A percentile compares a stretch with the other conserved stretches of the same genome.
Conservation (phyloP, 2,329 filamentous ascomycete species). For the Microcyclospora tardicrescens region DNA sequence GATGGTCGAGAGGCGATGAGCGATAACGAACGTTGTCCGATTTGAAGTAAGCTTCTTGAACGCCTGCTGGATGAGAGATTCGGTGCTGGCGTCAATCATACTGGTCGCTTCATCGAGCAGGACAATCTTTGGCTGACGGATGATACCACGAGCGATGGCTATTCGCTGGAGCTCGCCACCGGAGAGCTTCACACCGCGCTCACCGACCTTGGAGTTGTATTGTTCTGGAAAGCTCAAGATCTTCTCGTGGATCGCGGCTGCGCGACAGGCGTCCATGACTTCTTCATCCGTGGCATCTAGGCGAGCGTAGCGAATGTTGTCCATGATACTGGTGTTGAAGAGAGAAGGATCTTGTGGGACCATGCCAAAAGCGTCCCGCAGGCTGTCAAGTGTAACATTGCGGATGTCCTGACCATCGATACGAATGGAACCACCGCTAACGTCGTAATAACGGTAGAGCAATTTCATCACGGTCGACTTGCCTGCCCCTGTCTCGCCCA, state of each 20-base stretch:
- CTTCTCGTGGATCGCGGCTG: slow-evolving; percentile 52
- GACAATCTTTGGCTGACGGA: slow-evolving; percentile 52
- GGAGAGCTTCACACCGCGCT: slow-evolving; percentile 63
- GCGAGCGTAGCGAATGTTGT: slow-evolving; percentile 52
- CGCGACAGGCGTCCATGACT: slow-evolving; percentile 46
- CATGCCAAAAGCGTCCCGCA: slow-evolving; percentile 47
- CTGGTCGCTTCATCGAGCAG: slow-evolving; percentile 68
- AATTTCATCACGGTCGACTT: slow-evolving; percentile 52
- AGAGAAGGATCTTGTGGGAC: slow-evolving; percentile 53
- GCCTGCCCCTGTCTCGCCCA: slow-evolving; percentile 50
- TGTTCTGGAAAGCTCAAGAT: slow-evolving; percentile 49
- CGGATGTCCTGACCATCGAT: slow-evolving; percentile 50
- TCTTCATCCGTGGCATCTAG: slow-evolving; percentile 49
- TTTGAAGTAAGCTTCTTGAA: slow-evolving; percentile 47
- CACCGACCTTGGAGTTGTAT: slow-evolving; percentile 63
- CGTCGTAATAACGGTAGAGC: slow-evolving; percentile 48
- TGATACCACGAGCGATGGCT: slow-evolving; percentile 58
- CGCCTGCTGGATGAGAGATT: slow-evolving; percentile 43
- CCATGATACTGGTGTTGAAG: slow-evolving; percentile 51
- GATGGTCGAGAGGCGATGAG: slow-evolving; percentile 62
- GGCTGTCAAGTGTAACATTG: slow-evolving; percentile 43
- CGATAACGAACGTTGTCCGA: slow-evolving; percentile 66
- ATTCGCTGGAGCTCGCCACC: slow-evolving; percentile 80
- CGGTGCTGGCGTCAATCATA: slow-evolving; percentile 45
- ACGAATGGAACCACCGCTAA: slow-evolving; percentile 39